Evolutionary conservation across 1,139 yeast species (phyloP).

Genomic region (Suhomyces bribrorum): DNA sequence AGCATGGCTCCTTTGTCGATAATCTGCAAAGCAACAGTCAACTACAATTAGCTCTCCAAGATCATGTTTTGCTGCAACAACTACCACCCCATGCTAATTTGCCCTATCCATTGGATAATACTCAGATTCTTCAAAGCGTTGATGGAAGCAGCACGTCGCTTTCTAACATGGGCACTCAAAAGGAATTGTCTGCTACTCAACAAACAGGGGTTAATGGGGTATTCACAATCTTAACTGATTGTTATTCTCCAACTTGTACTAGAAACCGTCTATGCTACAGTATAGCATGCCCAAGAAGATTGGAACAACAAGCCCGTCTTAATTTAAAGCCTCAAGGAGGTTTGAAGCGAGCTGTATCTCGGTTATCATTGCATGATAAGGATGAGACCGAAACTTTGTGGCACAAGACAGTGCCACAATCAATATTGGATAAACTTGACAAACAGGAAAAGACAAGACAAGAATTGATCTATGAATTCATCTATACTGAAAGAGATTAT

Average conservation of each 20-base stretch:
- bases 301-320: conserved; percentile 92
- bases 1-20: conserved; percentile 35
- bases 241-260: conserved; percentile 96
- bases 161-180: conserved; percentile 12
- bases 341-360: conserved; percentile 76
- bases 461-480: conserved; percentile 91
- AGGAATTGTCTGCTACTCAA: conserved; percentile 19
- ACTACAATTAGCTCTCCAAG: conserved; percentile 15
- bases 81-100: conserved; percentile 14
- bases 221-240: conserved; percentile 86
- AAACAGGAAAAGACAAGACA: conserved; percentile 90
- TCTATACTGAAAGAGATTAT: conserved; percentile 91
- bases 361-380: conserved; percentile 72
- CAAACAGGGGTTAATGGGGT: conserved; percentile 74
- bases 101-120: conserved; percentile 8
- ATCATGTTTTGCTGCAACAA: conserved; percentile 17
- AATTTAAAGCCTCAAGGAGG: conserved; percentile 91
- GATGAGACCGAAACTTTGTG: conserved; percentile 88
- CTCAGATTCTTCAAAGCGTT: conserved; percentile 1
- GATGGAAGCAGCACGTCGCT: conserved; percentile 13
- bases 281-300: conserved; percentile 94
- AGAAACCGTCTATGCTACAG: conserved; percentile 86
- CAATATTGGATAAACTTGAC: conserved; percentile 74
- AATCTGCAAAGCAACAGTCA: conserved; percentile 12
- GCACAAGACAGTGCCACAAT: conserved; percentile 90